phyloP scores from a whole-genome alignment of 1,139 yeast species.

The Zygosaccharomyces sapae region DNA sequence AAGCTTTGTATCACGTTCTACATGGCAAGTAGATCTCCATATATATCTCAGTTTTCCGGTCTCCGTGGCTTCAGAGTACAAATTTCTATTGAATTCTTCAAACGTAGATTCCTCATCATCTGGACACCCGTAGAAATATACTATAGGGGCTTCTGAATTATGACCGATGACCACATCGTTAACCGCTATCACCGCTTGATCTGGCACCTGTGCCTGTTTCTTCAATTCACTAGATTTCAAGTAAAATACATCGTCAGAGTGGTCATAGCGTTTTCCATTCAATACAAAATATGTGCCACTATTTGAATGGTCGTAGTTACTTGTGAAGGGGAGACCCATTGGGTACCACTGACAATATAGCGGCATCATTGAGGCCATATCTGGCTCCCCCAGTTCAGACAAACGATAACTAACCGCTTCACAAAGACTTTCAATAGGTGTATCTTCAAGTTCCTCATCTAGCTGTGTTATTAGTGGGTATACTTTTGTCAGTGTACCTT shows the following conservation, averaged over 20 bases:
- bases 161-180: conserved; percentile 28
- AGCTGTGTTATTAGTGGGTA: conserved; percentile 20
- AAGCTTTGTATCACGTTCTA: conserved; percentile 3
- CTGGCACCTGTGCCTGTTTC: conserved; percentile 22
- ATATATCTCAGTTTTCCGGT: conserved; percentile 65
- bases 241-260: conserved; percentile 34
- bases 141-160: conserved; percentile 34
- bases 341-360: conserved; percentile 22
- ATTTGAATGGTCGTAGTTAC: conserved; percentile 10
- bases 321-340: conserved; percentile 17
- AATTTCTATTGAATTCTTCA: conserved; percentile 51
- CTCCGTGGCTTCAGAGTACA: conserved; percentile 54
- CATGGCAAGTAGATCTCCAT: conserved; percentile 57
- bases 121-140: conserved; percentile 45
- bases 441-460: conserved; percentile 14
- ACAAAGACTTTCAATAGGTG: not conserved
- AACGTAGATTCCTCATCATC: conserved; percentile 55
- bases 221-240: conserved; percentile 31
- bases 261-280: conserved; percentile 23
- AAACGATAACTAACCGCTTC: not conserved
- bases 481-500: conserved; percentile 11
- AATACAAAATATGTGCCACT: conserved; percentile 25
- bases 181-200: conserved; percentile 12
- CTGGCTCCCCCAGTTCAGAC: conserved; percentile 6
- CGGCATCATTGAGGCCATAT: conserved; percentile 16